Percentiles rank a stretch among this genome's conserved stretches.
phyloP scores from a whole-genome alignment of 2,329 filamentous ascomycete genomes.

The Macroventuria anomochaeta region DNA sequence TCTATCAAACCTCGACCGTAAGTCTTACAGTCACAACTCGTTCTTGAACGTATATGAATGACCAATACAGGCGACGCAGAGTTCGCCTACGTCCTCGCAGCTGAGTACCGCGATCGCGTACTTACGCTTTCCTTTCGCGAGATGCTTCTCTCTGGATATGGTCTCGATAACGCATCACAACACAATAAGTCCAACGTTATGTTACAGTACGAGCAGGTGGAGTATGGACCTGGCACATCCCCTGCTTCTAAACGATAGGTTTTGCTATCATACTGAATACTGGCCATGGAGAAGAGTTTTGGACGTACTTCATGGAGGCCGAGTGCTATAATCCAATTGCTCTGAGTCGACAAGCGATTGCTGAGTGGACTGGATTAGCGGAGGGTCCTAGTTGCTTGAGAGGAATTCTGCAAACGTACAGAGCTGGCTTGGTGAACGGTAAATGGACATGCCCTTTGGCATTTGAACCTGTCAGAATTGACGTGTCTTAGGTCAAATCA shows the following conservation, averaged over 20 bases:
- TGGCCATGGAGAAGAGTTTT: constrained; percentile 45
- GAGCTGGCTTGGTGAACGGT: constrained; percentile 43
- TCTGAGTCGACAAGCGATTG: constrained; percentile 36
- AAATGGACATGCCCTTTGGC: not conserved
- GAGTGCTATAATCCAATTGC: constrained; percentile 47
- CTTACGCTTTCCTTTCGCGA: constrained; percentile 32
- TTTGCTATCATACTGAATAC: constrained; percentile 47
- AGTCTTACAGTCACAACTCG: not conserved
- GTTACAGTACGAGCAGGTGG: constrained; percentile 33
- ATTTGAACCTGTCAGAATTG: not conserved
- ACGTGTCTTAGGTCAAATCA: constrained; percentile 26
- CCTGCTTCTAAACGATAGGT: constrained; percentile 43
- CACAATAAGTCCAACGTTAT: constrained; percentile 42
- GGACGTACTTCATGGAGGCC: constrained; percentile 47
- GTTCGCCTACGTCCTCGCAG: constrained; percentile 46
- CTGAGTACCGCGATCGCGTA: constrained; percentile 40
- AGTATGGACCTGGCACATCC: constrained; percentile 46
- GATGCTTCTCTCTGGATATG: constrained; percentile 44
- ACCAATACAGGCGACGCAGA: constrained; percentile 33
- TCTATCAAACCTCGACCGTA: constrained; percentile 25
- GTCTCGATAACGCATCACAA: constrained; percentile 40
- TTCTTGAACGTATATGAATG: not conserved
- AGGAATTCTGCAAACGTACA: constrained; percentile 46
- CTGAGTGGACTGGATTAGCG: constrained; percentile 42
- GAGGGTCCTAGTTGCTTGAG: constrained; percentile 41